Evolutionary conservation across 495 filamentous ascomycete species (phyloP).

Genomic region (Clavariopsis aquatica): DNA sequence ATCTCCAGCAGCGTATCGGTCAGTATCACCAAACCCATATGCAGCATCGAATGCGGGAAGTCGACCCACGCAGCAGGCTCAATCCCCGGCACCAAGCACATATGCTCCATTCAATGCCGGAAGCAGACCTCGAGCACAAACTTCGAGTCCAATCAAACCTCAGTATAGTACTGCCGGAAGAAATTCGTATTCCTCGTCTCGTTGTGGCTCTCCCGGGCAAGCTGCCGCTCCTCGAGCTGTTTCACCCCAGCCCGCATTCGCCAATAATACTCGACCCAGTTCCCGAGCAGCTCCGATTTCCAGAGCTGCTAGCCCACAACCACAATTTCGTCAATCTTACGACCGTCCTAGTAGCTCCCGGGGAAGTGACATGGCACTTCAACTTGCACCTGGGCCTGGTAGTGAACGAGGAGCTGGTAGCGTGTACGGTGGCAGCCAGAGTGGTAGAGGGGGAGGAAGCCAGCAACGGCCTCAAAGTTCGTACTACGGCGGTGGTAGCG

Average conservation of each 20-base stretch:
- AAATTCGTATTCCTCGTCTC: constrained; percentile 60
- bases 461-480: constrained; percentile 5
- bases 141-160: constrained; percentile 56
- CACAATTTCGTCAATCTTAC: constrained; percentile 45
- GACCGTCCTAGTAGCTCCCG: constrained; percentile 64
- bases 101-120: constrained; percentile 41
- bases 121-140: constrained; percentile 39
- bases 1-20: not conserved
- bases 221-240: constrained; percentile 55
- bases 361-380: constrained; percentile 70
- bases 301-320: constrained; percentile 32
- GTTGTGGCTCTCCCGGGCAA: constrained; percentile 39
- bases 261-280: constrained; percentile 25
- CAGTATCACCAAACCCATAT: constrained; percentile 54
- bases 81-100: constrained; percentile 47
- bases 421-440: constrained; percentile 48
- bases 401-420: constrained; percentile 46
- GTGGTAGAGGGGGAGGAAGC: constrained; percentile 23
- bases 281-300: constrained; percentile 29
- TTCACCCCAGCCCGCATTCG: constrained; percentile 54
- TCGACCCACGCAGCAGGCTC: constrained; percentile 10
- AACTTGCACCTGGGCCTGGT: constrained; percentile 60
- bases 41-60: constrained; percentile 39
- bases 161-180: constrained; percentile 47
- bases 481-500: constrained; percentile 20